Conservation (phyloP, 495 filamentous ascomycete genomes). For the Sabuloglossum arenarium region DNA sequence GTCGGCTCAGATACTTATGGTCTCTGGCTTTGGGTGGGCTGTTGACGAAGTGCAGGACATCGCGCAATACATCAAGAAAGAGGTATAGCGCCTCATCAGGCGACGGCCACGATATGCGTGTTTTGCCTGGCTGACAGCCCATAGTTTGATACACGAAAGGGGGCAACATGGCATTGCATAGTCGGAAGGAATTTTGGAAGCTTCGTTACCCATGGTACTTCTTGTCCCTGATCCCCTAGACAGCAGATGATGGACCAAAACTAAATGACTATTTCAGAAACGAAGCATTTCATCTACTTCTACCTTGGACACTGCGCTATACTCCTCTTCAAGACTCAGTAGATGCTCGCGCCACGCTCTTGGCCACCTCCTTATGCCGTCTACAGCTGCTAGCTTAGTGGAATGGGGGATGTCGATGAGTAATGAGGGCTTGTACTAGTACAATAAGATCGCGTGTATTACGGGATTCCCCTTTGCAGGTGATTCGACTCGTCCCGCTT, state of each 20-base stretch:
- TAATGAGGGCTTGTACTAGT: not conserved
- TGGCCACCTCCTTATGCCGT: not conserved
- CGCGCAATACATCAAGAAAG: constrained; percentile 91
- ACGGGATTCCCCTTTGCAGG: not conserved
- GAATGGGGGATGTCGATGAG: not conserved
- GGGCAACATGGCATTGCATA: constrained; percentile 96
- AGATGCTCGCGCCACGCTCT: constrained; percentile 7
- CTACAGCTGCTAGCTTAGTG: not conserved
- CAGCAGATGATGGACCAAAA: not conserved
- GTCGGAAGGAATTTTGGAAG: constrained; percentile 97
- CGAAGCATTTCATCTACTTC: constrained; percentile 99
- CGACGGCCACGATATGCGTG: not conserved
- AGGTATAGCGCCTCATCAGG: constrained; percentile 32
- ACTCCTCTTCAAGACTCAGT: constrained; percentile 98
- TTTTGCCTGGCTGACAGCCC: constrained; percentile 2
- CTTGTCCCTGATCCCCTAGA: too few species aligned
- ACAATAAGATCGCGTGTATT: not conserved
- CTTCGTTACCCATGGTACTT: constrained; percentile 85
- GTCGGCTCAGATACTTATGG: constrained; percentile 20
- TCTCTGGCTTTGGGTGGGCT: not conserved
- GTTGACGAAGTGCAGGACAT: constrained; percentile 44
- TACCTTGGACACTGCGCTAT: constrained; percentile 97
- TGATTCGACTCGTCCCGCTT: not conserved
- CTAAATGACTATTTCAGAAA: constrained; percentile 36
- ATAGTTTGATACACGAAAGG: constrained; percentile 78